phyloP scores from a whole-genome alignment of 1,284 basidiomycete species.

The Ceratobasidium sp. region DNA sequence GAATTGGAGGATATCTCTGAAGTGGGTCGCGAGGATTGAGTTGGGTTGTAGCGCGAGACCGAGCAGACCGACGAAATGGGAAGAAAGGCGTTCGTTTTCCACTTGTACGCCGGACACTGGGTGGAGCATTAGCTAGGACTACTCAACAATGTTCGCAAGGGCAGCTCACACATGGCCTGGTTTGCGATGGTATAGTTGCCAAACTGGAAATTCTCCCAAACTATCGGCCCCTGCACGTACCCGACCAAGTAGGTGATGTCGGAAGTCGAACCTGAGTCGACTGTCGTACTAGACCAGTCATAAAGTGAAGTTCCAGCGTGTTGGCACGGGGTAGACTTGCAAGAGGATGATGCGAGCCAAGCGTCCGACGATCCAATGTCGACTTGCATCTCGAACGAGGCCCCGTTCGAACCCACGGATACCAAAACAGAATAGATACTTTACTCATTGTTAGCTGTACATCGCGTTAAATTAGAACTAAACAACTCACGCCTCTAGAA shows the following conservation, averaged over 20 bases:
- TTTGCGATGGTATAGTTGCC: slow-evolving; percentile 21
- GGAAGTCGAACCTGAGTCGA: slow-evolving; percentile 9
- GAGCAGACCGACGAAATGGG: slow-evolving; percentile 43
- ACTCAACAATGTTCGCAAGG: background rate
- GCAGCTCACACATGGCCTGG: slow-evolving; percentile 29
- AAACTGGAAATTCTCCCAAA: slow-evolving; percentile 23
- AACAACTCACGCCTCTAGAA: slow-evolving; percentile 25
- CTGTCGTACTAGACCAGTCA: slow-evolving; percentile 23
- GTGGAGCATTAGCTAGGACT: background rate
- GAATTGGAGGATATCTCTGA: background rate
- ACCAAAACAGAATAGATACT: slow-evolving; percentile 30
- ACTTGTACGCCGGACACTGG: slow-evolving; percentile 40
- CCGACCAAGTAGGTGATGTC: slow-evolving; percentile 28
- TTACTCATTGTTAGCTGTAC: background rate
- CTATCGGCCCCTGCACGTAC: slow-evolving; percentile 19
- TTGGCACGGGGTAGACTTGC: slow-evolving; percentile 18
- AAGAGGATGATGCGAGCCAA: slow-evolving; percentile 31
- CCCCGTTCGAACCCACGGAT: slow-evolving; percentile 2
- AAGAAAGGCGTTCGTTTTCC: slow-evolving; percentile 42
- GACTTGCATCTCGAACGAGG: slow-evolving; percentile 31
- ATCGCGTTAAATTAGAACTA: background rate
- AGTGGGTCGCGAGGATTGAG: slow-evolving; percentile 31
- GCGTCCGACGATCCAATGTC: slow-evolving; percentile 33
- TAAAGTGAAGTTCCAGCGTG: slow-evolving; percentile 22
- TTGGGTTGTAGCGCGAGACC: slow-evolving; percentile 43